A percentile compares a stretch with the other conserved stretches of the same genome.
Evolutionary conservation across 768 basidiomycete genomes (phyloP).

Genomic region (Suillus plorans): DNA sequence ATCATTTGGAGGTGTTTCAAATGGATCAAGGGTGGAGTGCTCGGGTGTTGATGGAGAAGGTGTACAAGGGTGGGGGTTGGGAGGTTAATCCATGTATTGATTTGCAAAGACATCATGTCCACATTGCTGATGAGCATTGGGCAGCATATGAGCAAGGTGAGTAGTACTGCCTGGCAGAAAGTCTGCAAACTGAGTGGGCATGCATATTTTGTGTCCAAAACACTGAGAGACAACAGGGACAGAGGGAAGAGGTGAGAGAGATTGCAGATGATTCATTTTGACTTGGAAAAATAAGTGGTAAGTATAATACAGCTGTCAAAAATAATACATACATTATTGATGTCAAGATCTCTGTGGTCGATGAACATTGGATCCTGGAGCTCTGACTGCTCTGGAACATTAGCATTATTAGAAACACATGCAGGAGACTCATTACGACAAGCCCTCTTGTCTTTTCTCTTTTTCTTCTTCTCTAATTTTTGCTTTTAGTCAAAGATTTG

Average conservation of each 20-base stretch:
- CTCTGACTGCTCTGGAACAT: not conserved
- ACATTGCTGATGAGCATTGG: not conserved
- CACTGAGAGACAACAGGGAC: too few relatives aligned
- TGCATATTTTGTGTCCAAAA: too few relatives aligned
- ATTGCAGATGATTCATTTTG: not conserved
- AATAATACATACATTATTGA: not conserved
- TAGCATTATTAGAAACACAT: not conserved
- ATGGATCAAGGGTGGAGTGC: too few relatives aligned
- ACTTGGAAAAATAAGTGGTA: not conserved
- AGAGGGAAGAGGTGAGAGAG: too few relatives aligned
- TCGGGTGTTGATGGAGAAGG: constrained; percentile 21
- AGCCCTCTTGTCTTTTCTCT: not conserved
- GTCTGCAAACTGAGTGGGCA: too few relatives aligned
- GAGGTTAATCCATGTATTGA: not conserved
- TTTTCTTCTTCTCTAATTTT: not conserved
- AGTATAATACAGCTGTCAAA: not conserved
- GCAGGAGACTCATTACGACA: not conserved
- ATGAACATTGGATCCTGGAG: not conserved
- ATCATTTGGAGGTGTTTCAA: not conserved
- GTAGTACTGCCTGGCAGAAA: not conserved
- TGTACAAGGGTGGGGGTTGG: not conserved
- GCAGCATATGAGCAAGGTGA: not conserved
- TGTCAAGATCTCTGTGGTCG: not conserved
- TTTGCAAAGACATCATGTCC: not conserved
- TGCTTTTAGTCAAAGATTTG: not conserved